Conservation (phyloP, 805 yeast genomes). For the Zygoascus biomembranicola region DNA sequence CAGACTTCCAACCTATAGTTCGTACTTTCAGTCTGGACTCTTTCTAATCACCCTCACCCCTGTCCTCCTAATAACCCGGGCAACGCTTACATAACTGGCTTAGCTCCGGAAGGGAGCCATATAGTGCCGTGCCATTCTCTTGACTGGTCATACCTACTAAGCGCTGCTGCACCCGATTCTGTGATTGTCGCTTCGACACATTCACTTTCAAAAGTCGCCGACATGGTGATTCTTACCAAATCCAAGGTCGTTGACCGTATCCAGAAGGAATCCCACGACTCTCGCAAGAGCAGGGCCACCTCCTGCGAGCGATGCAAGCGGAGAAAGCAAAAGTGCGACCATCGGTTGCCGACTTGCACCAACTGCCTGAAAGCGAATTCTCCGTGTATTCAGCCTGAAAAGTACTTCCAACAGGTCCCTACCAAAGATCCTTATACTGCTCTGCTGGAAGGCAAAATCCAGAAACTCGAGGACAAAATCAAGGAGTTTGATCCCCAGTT, state of each 20-base stretch:
- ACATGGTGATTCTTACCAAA: background rate
- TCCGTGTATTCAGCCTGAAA: slow-evolving; percentile 55
- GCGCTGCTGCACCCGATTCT: too few relatives aligned
- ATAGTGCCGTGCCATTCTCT: too few relatives aligned
- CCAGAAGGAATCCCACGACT: background rate
- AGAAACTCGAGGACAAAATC: slow-evolving; percentile 38
- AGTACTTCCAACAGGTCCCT: slow-evolving; percentile 40
- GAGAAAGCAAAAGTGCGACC: slow-evolving; percentile 41
- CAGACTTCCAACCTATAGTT: too few relatives aligned
- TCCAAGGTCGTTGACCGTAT: background rate
- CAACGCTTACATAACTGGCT: too few relatives aligned
- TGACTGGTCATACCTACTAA: too few relatives aligned
- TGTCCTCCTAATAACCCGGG: too few relatives aligned
- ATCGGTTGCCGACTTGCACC: slow-evolving; percentile 54
- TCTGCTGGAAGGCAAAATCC: slow-evolving; percentile 47
- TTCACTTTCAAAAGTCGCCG: background rate
- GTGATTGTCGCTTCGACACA: background rate
- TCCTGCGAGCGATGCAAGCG: slow-evolving; percentile 17
- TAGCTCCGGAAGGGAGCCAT: too few relatives aligned
- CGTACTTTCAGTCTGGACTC: too few relatives aligned
- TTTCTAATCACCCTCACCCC: too few relatives aligned
- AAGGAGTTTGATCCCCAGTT: background rate
- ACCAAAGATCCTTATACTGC: slow-evolving; percentile 50
- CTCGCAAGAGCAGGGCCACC: slow-evolving; percentile 16
- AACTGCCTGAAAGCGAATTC: slow-evolving; percentile 58